Conservation (phyloP, 106 monocot species). For the Dendrobium catenatum region DNA sequence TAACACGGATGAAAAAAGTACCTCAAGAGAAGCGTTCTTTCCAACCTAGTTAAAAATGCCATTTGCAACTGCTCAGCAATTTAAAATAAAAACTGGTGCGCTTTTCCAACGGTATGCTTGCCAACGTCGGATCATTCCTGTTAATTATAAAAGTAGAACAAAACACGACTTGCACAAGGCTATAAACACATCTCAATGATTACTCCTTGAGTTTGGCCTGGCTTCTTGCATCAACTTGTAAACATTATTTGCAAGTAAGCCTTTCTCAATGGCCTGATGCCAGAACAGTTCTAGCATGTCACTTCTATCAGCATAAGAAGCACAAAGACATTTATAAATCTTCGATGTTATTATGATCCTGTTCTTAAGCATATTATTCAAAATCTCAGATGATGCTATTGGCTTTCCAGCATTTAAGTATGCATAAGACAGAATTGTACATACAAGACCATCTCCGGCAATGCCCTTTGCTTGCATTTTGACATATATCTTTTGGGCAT, state of each 20-base stretch:
- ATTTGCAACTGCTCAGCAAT: not conserved
- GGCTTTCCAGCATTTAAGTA: slow-evolving; percentile 56
- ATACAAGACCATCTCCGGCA: slow-evolving; percentile 49
- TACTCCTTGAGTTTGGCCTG: not conserved
- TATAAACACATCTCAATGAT: not conserved
- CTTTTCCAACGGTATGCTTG: not conserved
- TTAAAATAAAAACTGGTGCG: not conserved
- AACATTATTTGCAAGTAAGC: slow-evolving; percentile 58
- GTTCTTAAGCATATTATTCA: slow-evolving; percentile 62
- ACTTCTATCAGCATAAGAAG: slow-evolving; percentile 49
- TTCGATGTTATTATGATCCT: slow-evolving; percentile 46
- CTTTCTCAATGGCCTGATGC: slow-evolving; percentile 54
- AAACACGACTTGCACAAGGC: not conserved
- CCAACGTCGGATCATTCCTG: not conserved
- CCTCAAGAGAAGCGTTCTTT: not conserved
- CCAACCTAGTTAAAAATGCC: not conserved
- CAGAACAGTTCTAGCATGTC: slow-evolving; percentile 45
- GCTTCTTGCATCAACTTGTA: slow-evolving; percentile 38
- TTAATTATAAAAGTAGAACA: not conserved
- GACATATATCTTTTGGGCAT: slow-evolving; percentile 37
- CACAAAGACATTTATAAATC: slow-evolving; percentile 56
- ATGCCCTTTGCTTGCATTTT: slow-evolving; percentile 61
- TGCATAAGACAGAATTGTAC: slow-evolving; percentile 49
- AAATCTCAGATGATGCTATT: slow-evolving; percentile 34
- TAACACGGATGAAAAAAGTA: not conserved